Evolutionary conservation across 1,284 basidiomycete genomes (phyloP).

Genomic region (Malassezia equina): DNA sequence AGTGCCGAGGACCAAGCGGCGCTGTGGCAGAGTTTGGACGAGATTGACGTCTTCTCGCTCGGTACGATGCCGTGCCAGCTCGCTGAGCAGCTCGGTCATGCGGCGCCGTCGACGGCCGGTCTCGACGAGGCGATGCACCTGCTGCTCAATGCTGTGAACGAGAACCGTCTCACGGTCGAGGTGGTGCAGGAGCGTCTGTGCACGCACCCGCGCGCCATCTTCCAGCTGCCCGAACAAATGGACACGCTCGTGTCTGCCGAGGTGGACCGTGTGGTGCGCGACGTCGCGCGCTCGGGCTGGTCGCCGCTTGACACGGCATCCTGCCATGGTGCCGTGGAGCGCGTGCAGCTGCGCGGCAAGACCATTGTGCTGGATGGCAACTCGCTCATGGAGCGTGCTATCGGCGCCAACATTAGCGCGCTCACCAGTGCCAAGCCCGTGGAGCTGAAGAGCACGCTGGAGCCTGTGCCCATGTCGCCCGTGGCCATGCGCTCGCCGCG

Average conservation of each 20-base stretch:
- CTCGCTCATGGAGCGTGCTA: constrained; percentile 56
- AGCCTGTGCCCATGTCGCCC: constrained; percentile 36
- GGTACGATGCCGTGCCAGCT: constrained; percentile 73
- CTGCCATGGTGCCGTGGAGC: constrained; percentile 70
- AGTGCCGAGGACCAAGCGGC: constrained; percentile 67
- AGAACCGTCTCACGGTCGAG: constrained; percentile 69
- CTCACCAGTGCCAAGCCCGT: constrained; percentile 49
- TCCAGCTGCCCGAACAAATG: constrained; percentile 73
- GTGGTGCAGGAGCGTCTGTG: constrained; percentile 71
- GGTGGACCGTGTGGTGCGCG: constrained; percentile 58
- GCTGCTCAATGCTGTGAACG: constrained; percentile 72
- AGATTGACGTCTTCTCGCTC: constrained; percentile 84
- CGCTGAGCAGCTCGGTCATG: constrained; percentile 60
- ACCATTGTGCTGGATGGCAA: constrained; percentile 84
- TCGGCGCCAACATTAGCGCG: constrained; percentile 73
- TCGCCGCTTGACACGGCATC: constrained; percentile 66
- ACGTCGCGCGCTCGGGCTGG: constrained; percentile 59
- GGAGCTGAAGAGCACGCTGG: constrained; percentile 15
- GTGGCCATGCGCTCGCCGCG: constrained; percentile 17
- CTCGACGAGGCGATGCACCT: constrained; percentile 79
- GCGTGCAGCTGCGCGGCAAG: constrained; percentile 82
- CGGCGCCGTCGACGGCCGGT: constrained; percentile 65
- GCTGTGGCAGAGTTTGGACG: constrained; percentile 74
- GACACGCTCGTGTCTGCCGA: constrained; percentile 71
- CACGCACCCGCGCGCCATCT: constrained; percentile 86